These are phyloP conservation scores for Artemisia annua DNA, from an alignment of 129 eudicot species.

Conservation along the genomic window DNA sequence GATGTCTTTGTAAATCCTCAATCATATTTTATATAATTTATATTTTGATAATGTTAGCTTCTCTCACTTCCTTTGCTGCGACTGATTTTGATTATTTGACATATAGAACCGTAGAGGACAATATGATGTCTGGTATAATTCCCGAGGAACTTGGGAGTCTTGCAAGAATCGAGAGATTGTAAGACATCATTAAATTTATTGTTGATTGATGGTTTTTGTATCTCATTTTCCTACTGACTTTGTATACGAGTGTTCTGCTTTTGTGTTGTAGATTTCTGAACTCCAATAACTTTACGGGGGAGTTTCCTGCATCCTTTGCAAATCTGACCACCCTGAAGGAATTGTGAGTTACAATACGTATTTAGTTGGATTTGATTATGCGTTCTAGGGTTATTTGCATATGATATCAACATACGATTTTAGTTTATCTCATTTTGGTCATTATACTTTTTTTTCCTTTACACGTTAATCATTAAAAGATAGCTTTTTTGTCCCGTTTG, in stretches of 20 bases:
- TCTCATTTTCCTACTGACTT: background rate
- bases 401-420: no score
- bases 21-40: background rate
- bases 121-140: constrained; percentile 58
- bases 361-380: constrained; percentile 1
- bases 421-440: no score
- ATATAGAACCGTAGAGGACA: constrained; percentile 56
- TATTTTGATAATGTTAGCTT: background rate
- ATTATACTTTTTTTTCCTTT: no score
- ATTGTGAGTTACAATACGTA: constrained; percentile 46
- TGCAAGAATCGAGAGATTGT: constrained; percentile 49
- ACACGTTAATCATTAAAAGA: no score
- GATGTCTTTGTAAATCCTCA: constrained; percentile 37
- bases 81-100: constrained; percentile 8
- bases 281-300: constrained; percentile 67
- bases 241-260: background rate
- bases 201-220: background rate
- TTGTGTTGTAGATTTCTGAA: constrained; percentile 39
- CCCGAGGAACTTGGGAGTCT: constrained; percentile 65
- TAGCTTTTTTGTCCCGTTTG: no score
- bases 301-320: constrained; percentile 61
- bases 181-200: constrained; percentile 23
- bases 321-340: constrained; percentile 56
- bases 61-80: constrained; percentile 2
- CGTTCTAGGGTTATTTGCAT: background rate